phyloP scores from a whole-genome alignment of 345 rosid species.

The Geranium rotundifolium region DNA sequence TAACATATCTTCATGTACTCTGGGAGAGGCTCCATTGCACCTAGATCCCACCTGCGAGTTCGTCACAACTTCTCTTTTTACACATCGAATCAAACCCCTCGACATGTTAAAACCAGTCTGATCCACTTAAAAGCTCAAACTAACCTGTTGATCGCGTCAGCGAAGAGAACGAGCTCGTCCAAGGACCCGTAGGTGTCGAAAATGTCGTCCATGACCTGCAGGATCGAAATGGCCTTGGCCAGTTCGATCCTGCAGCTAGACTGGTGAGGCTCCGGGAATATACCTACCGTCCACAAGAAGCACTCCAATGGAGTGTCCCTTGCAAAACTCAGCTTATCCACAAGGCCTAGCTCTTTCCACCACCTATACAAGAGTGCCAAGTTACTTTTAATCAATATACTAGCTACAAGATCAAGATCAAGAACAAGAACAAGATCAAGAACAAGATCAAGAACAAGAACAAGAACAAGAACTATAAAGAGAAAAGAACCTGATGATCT shows the following conservation, averaged over 20 bases:
- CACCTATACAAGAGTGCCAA: no score
- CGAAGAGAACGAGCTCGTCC: conserved; percentile 15
- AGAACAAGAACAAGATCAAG: no score
- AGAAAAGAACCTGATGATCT: conserved; percentile 10
- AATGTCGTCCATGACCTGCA: conserved; percentile 19
- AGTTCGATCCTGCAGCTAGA: conserved; percentile 14
- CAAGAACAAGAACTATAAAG: neutral
- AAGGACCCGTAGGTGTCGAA: conserved; percentile 18
- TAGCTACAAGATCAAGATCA: no score
- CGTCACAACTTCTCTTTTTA: no score
- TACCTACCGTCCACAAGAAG: conserved; percentile 16
- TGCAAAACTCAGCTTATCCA: conserved; percentile 16
- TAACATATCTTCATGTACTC: conserved; percentile 25
- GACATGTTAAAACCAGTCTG: no score
- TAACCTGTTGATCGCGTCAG: conserved; percentile 15
- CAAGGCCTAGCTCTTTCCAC: conserved; percentile 18
- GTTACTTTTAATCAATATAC: no score
- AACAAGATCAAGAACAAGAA: no score
- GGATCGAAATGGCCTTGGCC: conserved; percentile 13
- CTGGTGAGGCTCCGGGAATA: conserved; percentile 15
- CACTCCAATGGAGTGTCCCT: conserved; percentile 21
- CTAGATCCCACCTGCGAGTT: conserved; percentile 14
- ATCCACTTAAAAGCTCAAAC: no score
- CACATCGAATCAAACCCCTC: no score
- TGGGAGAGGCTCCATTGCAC: conserved; percentile 19